phyloP scores from a whole-genome alignment of 495 filamentous ascomycete species.

The Glarea lozoyensis region DNA sequence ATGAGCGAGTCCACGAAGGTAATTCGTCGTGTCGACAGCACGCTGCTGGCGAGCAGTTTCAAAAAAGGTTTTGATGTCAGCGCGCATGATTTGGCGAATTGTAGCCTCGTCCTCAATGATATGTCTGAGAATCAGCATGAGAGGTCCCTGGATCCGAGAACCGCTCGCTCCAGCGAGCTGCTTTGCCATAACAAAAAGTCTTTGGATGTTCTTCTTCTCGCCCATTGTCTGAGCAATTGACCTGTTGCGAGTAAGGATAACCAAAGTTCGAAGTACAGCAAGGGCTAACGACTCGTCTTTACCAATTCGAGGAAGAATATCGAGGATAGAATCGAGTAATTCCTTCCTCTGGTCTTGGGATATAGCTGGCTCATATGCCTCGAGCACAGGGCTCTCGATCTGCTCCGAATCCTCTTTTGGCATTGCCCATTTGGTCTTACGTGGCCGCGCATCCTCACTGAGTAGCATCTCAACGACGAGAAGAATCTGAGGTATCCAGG shows the following conservation, averaged over 20 bases:
- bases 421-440: constrained; percentile 60
- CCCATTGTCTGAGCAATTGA: constrained; percentile 65
- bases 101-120: constrained; percentile 90
- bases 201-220: constrained; percentile 81
- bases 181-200: constrained; percentile 89
- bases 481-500: constrained; percentile 87
- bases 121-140: constrained; percentile 85
- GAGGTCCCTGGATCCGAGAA: constrained; percentile 61
- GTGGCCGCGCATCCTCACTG: constrained; percentile 74
- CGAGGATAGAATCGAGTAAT: constrained; percentile 66
- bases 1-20: constrained; percentile 70
- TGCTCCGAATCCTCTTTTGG: constrained; percentile 49
- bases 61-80: constrained; percentile 74
- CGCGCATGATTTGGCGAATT: constrained; percentile 84
- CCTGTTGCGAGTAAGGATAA: constrained; percentile 76
- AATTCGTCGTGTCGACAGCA: constrained; percentile 59
- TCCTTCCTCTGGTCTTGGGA: constrained; percentile 53
- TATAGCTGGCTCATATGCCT: constrained; percentile 53
- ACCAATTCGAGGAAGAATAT: constrained; percentile 75
- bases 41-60: constrained; percentile 39
- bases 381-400: constrained; percentile 45
- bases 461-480: constrained; percentile 86
- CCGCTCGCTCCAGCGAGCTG: constrained; percentile 73
- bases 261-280: constrained; percentile 75
- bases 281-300: constrained; percentile 81